Percentiles rank a stretch among this genome's conserved stretches.
Conservation (phyloP, 805 yeast genomes). For the Ogataea trehalophila region DNA sequence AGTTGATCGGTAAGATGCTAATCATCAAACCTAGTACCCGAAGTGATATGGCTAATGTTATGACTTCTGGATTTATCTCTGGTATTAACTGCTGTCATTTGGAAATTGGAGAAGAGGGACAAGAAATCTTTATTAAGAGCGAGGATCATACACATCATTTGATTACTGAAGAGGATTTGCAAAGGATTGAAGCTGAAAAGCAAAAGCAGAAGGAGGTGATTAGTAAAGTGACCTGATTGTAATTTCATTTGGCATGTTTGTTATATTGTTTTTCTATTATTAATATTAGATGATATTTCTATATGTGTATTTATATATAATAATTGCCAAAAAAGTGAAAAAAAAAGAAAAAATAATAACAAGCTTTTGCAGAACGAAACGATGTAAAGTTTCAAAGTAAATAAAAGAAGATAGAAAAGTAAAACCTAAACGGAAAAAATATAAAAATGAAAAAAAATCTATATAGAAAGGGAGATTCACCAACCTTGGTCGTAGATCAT, state of each 20-base stretch:
- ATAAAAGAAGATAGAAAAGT: no score
- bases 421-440: not conserved
- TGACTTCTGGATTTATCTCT: constrained; percentile 52
- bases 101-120: constrained; percentile 18
- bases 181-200: constrained; percentile 34
- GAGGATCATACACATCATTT: constrained; percentile 59
- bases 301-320: no score
- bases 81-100: constrained; percentile 51
- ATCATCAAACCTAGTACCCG: constrained; percentile 54
- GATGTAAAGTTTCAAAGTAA: no score
- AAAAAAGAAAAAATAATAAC: no score
- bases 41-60: constrained; percentile 51
- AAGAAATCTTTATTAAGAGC: constrained; percentile 17
- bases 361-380: no score
- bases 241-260: not conserved
- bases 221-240: not conserved
- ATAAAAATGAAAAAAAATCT: not conserved
- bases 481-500: constrained; percentile 86
- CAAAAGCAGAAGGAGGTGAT: constrained; percentile 22
- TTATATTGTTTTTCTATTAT: not conserved
- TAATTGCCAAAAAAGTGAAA: no score
- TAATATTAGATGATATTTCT: not conserved
- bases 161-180: constrained; percentile 60
- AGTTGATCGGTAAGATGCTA: constrained; percentile 61
- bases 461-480: constrained; percentile 23